phyloP scores from a whole-genome alignment of 306 rosid species.

The Quercus mongolica region DNA sequence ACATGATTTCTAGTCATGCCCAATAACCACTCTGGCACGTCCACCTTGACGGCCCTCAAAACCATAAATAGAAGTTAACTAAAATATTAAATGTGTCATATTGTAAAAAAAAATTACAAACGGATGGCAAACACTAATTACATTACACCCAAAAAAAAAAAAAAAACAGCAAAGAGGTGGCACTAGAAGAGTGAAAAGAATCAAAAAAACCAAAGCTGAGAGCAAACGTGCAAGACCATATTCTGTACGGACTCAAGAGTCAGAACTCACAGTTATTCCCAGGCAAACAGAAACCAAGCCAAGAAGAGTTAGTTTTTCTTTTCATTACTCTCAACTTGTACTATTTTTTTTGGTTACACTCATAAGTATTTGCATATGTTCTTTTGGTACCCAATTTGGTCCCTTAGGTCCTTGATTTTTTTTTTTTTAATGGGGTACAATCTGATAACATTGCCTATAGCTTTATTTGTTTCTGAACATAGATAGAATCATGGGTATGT shows the following conservation, averaged over 20 bases:
- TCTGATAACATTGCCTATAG: not conserved
- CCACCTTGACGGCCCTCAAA: conserved; percentile 15
- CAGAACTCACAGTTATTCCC: not conserved
- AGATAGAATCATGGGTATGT: not conserved
- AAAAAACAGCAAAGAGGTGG: not conserved
- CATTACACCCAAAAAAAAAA: too few relatives aligned
- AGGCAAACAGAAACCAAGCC: not conserved
- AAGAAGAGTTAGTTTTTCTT: not conserved
- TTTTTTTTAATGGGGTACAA: not conserved
- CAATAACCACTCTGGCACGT: conserved; percentile 75
- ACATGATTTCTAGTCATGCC: conserved; percentile 77
- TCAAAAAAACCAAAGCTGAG: not conserved
- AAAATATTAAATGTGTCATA: not conserved
- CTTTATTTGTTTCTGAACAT: not conserved
- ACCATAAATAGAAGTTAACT: accelerated
- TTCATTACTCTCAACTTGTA: not conserved
- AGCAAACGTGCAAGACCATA: too few relatives aligned
- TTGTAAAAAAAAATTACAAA: too few relatives aligned
- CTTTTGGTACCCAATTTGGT: not conserved
- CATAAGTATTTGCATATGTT: not conserved
- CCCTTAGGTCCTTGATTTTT: not conserved
- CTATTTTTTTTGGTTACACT: not conserved
- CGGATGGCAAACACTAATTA: too few relatives aligned
- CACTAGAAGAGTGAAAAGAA: not conserved
- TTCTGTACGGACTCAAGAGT: too few relatives aligned